Evolutionary conservation across 176 grass and related monocot species (phyloP).

Genomic region (Microstegium vimineum): DNA sequence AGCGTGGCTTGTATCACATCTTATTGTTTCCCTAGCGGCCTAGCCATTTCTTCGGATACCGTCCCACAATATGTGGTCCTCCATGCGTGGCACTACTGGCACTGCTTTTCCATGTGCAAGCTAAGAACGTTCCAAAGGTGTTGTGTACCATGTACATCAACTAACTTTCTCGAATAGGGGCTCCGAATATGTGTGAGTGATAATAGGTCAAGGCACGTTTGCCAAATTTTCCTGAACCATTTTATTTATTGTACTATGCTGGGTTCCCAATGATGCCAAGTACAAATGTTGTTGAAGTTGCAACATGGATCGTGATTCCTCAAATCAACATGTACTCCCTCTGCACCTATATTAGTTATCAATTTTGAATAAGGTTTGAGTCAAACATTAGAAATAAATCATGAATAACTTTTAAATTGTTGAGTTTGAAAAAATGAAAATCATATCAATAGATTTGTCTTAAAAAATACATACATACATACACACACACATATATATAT

Average conservation of each 20-base stretch:
- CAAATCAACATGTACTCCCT: neutral
- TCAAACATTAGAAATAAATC: too few species aligned
- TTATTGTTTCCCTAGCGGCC: neutral
- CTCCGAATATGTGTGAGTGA: neutral
- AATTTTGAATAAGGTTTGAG: too few species aligned
- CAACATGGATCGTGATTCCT: neutral
- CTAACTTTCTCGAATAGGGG: neutral
- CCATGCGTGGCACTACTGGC: neutral
- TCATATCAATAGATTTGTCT: too few species aligned
- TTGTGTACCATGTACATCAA: neutral
- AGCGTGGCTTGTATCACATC: neutral
- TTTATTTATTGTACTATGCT: neutral
- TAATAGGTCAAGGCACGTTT: neutral
- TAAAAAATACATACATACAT: too few species aligned
- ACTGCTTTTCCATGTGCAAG: conserved; percentile 20
- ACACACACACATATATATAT: too few species aligned
- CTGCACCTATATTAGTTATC: too few species aligned
- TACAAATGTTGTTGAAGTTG: neutral
- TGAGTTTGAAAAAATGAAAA: too few species aligned
- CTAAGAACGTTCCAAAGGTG: conserved; percentile 21
- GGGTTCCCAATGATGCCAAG: neutral
- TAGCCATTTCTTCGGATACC: neutral
- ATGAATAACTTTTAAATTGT: too few species aligned
- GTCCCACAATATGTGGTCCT: conserved; percentile 6
- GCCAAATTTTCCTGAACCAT: neutral